These are phyloP conservation scores for Curvularia spicifera DNA, from an alignment of 2,329 filamentous ascomycete genomes.

Conservation along the genomic window DNA sequence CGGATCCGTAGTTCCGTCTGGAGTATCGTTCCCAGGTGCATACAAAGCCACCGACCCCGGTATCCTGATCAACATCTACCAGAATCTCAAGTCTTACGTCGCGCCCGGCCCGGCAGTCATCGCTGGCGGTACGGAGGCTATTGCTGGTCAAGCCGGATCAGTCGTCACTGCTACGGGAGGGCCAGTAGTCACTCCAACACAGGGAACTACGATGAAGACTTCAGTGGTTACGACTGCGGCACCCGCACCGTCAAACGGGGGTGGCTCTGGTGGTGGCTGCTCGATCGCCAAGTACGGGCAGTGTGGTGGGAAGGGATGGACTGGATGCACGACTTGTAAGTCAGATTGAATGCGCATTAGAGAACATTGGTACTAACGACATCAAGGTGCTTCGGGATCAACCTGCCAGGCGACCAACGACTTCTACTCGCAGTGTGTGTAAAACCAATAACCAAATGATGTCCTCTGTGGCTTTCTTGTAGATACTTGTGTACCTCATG, in stretches of 20 bases:
- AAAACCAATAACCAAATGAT: neutral
- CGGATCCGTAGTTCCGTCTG: constrained; percentile 56
- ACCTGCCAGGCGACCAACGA: constrained; percentile 9
- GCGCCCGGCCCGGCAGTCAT: constrained; percentile 60
- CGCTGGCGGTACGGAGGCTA: constrained; percentile 37
- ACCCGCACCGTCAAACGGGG: constrained; percentile 24
- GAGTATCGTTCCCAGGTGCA: constrained; percentile 59
- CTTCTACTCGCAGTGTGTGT: constrained; percentile 15
- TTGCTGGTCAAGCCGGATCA: constrained; percentile 37
- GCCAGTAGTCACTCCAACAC: constrained; percentile 19
- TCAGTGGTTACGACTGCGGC: constrained; percentile 14
- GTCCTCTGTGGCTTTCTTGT: neutral
- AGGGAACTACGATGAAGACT: constrained; percentile 15
- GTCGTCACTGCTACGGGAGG: constrained; percentile 28
- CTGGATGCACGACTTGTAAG: constrained; percentile 17
- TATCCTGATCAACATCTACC: constrained; percentile 68
- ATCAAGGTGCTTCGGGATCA: constrained; percentile 12
- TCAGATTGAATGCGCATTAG: neutral
- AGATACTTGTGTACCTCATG: constrained; percentile 2
- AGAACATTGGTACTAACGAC: neutral
- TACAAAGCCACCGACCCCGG: constrained; percentile 66
- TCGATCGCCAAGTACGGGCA: constrained; percentile 36
- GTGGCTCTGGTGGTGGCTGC: constrained; percentile 12
- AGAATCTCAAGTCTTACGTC: constrained; percentile 53
- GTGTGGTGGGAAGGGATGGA: constrained; percentile 38